Conservation (phyloP, 257 asterid species). For the Eustoma russellianum region DNA sequence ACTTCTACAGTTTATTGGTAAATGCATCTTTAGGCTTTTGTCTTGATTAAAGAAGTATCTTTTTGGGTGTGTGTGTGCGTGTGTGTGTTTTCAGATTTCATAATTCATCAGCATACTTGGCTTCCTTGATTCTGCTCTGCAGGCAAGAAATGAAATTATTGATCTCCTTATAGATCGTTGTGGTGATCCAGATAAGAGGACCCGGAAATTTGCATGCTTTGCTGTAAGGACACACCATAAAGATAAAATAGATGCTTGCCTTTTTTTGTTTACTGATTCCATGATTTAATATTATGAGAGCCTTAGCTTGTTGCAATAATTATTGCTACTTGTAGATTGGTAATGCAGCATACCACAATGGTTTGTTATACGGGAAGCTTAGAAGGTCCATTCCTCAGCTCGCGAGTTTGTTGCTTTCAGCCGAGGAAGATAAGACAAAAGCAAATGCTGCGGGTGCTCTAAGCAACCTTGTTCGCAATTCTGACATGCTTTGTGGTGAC, state of each 20-base stretch:
- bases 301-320: neutral
- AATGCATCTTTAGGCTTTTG: neutral
- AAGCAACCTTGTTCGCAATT: slow-evolving; percentile 92
- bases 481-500: slow-evolving; percentile 88
- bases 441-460: slow-evolving; percentile 99
- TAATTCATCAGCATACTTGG: neutral
- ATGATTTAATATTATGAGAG: too few relatives aligned
- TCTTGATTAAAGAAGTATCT: neutral
- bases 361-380: slow-evolving; percentile 74
- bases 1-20: slow-evolving; percentile 80
- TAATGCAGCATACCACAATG: slow-evolving; percentile 96
- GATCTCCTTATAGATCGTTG: slow-evolving; percentile 74
- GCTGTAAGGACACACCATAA: slow-evolving; percentile 47
- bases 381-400: slow-evolving; percentile 90
- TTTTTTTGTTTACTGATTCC: neutral
- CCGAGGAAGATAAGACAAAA: slow-evolving; percentile 97
- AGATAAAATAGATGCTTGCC: neutral
- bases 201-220: slow-evolving; percentile 94
- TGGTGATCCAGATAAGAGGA: slow-evolving; percentile 83
- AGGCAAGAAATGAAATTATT: slow-evolving; percentile 72
- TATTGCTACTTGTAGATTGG: slow-evolving; percentile 57
- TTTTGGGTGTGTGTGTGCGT: too few relatives aligned
- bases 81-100: too few relatives aligned
- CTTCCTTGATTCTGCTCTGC: slow-evolving; percentile 9
- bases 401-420: slow-evolving; percentile 54